Conservation (phyloP, 2,329 filamentous ascomycete genomes). For the Cadophora gregata region DNA sequence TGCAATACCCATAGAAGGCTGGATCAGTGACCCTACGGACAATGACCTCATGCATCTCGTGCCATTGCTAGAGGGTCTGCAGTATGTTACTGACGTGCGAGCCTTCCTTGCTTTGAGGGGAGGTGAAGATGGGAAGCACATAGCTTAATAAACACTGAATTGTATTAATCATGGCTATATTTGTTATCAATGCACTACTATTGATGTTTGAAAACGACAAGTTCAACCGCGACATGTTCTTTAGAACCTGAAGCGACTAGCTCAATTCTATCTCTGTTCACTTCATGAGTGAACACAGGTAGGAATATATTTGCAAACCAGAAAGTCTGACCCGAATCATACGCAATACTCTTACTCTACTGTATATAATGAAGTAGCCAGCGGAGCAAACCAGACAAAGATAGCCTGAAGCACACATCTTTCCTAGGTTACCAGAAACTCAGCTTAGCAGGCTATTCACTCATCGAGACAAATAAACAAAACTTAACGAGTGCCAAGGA, state of each 20-base stretch:
- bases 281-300: background rate
- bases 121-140: constrained; percentile 73
- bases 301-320: background rate
- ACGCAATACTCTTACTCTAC: background rate
- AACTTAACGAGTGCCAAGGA: constrained; percentile 4
- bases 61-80: constrained; percentile 88
- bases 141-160: constrained; percentile 32
- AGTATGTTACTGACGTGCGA: constrained; percentile 95
- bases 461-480: background rate
- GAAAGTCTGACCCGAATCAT: background rate
- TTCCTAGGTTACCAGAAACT: background rate
- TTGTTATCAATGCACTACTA: constrained; percentile 2
- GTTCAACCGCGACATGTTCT: background rate
- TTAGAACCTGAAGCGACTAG: background rate
- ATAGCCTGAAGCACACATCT: background rate
- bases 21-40: constrained; percentile 98
- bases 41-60: constrained; percentile 93
- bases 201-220: background rate
- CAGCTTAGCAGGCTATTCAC: background rate
- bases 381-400: background rate
- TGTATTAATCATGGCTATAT: constrained; percentile 7
- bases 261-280: background rate
- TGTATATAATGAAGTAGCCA: background rate
- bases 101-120: constrained; percentile 87
- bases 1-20: constrained; percentile 97